Conservation (phyloP, 2,329 filamentous ascomycete genomes). For the Botrytis porri region DNA sequence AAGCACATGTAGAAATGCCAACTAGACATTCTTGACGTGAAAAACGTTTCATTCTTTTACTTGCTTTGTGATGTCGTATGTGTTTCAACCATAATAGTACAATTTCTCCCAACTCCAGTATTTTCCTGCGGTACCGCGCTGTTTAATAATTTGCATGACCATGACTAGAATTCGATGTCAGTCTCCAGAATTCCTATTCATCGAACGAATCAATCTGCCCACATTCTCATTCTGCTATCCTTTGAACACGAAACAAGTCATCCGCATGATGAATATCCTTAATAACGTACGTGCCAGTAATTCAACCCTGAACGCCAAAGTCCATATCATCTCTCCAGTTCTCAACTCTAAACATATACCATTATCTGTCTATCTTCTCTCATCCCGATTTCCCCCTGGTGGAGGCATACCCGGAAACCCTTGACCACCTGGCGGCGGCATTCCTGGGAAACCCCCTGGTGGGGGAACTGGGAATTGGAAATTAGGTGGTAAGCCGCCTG, state of each 20-base stretch:
- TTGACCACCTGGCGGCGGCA: conserved; percentile 16
- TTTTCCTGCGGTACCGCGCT: not conserved
- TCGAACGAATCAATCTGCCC: not conserved
- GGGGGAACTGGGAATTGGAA: conserved; percentile 46
- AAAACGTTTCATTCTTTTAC: not conserved
- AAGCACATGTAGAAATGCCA: not conserved
- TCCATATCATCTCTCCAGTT: conserved; percentile 8
- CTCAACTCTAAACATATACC: not conserved
- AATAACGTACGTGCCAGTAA: not conserved
- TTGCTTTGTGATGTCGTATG: not conserved
- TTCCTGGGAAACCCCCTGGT: conserved; percentile 31
- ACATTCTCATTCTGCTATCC: not conserved
- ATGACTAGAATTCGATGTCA: not conserved
- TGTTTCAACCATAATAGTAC: not conserved
- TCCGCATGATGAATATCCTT: not conserved
- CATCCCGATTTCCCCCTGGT: conserved; percentile 18
- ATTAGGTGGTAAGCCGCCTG: conserved; percentile 50
- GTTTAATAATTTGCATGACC: not conserved
- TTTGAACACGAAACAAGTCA: not conserved
- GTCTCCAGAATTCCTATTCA: not conserved
- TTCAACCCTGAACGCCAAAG: conserved; percentile 6
- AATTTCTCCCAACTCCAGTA: conserved; percentile 10
- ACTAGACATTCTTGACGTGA: not conserved
- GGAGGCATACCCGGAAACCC: conserved; percentile 14
- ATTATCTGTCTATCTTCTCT: conserved; percentile 17